Conservation (phyloP, 371 early-diverging fungal species). For the Syncephalastrum sp. region DNA sequence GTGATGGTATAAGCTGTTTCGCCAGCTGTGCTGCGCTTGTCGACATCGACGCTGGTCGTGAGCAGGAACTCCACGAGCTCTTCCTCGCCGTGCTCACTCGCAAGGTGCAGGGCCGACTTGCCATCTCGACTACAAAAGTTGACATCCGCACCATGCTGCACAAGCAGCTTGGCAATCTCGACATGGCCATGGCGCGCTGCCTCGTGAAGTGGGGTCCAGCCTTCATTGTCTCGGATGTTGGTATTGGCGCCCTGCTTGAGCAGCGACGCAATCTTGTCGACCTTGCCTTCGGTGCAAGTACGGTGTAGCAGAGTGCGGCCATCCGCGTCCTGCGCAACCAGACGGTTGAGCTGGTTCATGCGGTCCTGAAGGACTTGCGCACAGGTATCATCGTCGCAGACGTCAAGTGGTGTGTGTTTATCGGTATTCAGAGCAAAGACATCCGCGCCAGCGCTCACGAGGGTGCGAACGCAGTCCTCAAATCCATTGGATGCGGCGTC, state of each 20-base stretch:
- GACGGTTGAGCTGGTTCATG: constrained; percentile 37
- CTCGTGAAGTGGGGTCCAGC: constrained; percentile 82
- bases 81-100: constrained; percentile 52
- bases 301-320: constrained; percentile 34
- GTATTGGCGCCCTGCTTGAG: constrained; percentile 73
- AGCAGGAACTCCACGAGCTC: constrained; percentile 67
- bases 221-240: constrained; percentile 61
- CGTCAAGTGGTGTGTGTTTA: constrained; percentile 54
- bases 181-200: constrained; percentile 71
- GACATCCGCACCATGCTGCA: constrained; percentile 73
- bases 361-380: constrained; percentile 20
- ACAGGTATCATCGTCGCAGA: constrained; percentile 43
- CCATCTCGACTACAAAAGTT: constrained; percentile 56
- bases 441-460: constrained; percentile 64
- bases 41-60: constrained; percentile 63
- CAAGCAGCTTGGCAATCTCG: constrained; percentile 58
- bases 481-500: constrained; percentile 76
- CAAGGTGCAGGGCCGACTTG: constrained; percentile 78
- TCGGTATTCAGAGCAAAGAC: constrained; percentile 57
- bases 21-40: constrained; percentile 47
- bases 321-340: constrained; percentile 24
- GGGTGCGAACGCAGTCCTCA: constrained; percentile 53
- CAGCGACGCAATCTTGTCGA: constrained; percentile 21
- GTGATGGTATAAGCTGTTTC: constrained; percentile 59
- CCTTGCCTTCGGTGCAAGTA: constrained; percentile 25